A percentile compares a stretch with the other conserved stretches of the same genome.
phyloP scores from a whole-genome alignment of 805 yeast genomes.

The Pichia sporocuriosa region DNA sequence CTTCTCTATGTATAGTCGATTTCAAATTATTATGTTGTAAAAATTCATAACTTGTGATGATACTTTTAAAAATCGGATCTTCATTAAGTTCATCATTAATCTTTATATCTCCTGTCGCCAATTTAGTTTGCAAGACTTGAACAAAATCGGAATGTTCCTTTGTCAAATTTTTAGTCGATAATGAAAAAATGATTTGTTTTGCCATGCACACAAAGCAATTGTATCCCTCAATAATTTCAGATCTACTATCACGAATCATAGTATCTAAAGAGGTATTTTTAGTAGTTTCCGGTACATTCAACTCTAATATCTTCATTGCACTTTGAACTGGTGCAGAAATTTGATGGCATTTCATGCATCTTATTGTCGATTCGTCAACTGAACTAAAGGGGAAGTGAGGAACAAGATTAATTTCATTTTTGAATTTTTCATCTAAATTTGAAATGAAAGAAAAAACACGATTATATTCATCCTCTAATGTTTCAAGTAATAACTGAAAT shows the following conservation, averaged over 20 bases:
- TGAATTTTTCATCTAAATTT: constrained; percentile 40
- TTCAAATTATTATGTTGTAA: constrained; percentile 31
- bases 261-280: constrained; percentile 34
- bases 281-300: constrained; percentile 59
- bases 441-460: constrained; percentile 31
- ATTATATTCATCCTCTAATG: constrained; percentile 58
- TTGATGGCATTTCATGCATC: constrained; percentile 61
- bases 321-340: constrained; percentile 52
- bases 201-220: constrained; percentile 71
- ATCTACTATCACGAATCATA: constrained; percentile 49
- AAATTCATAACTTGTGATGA: constrained; percentile 37
- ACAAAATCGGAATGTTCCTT: constrained; percentile 30
- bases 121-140: constrained; percentile 30
- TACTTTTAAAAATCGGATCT: constrained; percentile 41
- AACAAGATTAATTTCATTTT: constrained; percentile 19
- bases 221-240: constrained; percentile 71
- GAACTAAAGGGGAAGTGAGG: constrained; percentile 77
- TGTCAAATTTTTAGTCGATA: constrained; percentile 3
- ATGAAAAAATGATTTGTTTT: constrained; percentile 17
- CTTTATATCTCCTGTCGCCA: constrained; percentile 30
- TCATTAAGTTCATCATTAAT: constrained; percentile 57
- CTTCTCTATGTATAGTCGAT: constrained; percentile 62
- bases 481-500: constrained; percentile 72
- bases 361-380: constrained; percentile 53
- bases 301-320: constrained; percentile 64